These are phyloP conservation scores for Hypoxylon sp. DNA, from an alignment of 2,329 filamentous ascomycete species.

Conservation along the genomic window DNA sequence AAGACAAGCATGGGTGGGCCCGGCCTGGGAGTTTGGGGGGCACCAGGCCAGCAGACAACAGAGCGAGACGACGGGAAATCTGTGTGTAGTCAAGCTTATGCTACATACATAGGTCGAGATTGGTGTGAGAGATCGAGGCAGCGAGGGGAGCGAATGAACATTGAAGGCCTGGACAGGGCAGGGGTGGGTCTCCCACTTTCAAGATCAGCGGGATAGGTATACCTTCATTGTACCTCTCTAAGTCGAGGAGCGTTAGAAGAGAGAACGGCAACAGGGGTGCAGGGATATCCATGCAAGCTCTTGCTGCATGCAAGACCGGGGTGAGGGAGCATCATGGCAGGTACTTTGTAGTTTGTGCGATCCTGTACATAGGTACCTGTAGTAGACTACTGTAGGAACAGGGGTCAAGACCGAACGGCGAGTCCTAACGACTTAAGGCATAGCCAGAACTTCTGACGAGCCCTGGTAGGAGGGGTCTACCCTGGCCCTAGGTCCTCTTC, in stretches of 20 bases:
- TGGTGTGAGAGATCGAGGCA: conserved; percentile 47
- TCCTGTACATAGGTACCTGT: too few relatives aligned
- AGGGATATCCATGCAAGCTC: conserved; percentile 45
- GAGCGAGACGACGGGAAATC: conserved; percentile 22
- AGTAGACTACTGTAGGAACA: conserved; percentile 43
- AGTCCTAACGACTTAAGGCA: conserved; percentile 39
- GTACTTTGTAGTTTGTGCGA: conserved; percentile 44
- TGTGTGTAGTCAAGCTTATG: conserved; percentile 6
- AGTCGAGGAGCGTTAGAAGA: conserved; percentile 41
- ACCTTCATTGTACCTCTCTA: conserved; percentile 38
- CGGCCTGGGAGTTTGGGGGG: conserved; percentile 39
- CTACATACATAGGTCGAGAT: conserved; percentile 30
- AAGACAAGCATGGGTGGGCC: conserved; percentile 35
- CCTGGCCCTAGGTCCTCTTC: conserved; percentile 16
- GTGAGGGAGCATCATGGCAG: conserved; percentile 45
- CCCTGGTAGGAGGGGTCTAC: conserved; percentile 30
- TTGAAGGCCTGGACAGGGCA: conserved; percentile 31
- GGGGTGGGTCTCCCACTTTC: conserved; percentile 39
- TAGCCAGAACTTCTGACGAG: conserved; percentile 27
- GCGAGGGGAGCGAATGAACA: conserved; percentile 47
- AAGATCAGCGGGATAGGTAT: conserved; percentile 52
- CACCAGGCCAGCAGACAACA: conserved; percentile 15
- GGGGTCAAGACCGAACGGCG: conserved; percentile 36
- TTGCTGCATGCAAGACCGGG: conserved; percentile 47
- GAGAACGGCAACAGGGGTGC: conserved; percentile 42